Conservation (phyloP, 2,329 filamentous ascomycete genomes). For the Colletotrichum higginsianum region DNA sequence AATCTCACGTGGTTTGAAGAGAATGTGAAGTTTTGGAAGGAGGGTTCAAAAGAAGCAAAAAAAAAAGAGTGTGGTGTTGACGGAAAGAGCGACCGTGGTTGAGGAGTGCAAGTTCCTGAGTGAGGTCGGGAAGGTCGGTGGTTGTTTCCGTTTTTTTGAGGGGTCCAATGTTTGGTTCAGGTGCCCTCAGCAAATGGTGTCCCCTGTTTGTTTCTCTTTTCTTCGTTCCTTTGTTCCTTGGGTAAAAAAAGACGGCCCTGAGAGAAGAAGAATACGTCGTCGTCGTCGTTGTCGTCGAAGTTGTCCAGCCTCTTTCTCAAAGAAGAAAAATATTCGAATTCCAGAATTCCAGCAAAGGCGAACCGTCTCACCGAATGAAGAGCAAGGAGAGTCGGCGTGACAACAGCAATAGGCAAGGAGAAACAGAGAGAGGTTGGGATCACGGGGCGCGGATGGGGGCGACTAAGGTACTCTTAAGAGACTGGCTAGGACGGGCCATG, state of each 20-base stretch:
- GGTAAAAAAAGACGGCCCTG: not conserved
- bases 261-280: slow-evolving; percentile 14
- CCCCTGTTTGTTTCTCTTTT: not conserved
- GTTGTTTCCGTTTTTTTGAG: slow-evolving; percentile 31
- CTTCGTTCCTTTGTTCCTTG: slow-evolving; percentile 10
- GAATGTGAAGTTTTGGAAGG: slow-evolving; percentile 8
- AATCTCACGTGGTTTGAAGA: slow-evolving; percentile 22
- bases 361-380: slow-evolving; percentile 26
- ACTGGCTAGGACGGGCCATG: slow-evolving; percentile 20
- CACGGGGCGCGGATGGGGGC: slow-evolving; percentile 21
- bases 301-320: slow-evolving; percentile 32
- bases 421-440: slow-evolving; percentile 34
- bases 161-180: not conserved
- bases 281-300: slow-evolving; percentile 2
- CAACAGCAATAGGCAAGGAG: slow-evolving; percentile 30
- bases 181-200: slow-evolving; percentile 4
- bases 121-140: slow-evolving; percentile 36
- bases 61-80: slow-evolving; percentile 14
- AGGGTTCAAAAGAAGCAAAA: slow-evolving; percentile 26
- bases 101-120: slow-evolving; percentile 28
- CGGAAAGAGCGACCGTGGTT: slow-evolving; percentile 22
- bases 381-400: slow-evolving; percentile 30
- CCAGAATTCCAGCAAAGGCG: slow-evolving; percentile 23
- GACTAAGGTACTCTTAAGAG: slow-evolving; percentile 34
- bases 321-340: slow-evolving; percentile 30